phyloP scores from a whole-genome alignment of 2,329 filamentous ascomycete species.

The Curvularia sp. region DNA sequence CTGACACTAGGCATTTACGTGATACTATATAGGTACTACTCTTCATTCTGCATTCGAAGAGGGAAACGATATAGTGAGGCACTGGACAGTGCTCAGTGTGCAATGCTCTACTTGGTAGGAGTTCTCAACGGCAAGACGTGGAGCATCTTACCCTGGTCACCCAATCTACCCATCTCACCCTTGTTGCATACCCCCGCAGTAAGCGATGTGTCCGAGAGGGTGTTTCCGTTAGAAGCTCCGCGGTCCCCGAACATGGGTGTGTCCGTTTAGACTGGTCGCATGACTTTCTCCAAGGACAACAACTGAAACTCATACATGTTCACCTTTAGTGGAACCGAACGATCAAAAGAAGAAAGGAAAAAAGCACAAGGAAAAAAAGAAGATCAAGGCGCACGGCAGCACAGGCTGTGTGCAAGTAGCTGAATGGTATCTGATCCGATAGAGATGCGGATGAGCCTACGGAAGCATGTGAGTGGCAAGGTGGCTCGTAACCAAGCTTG shows the following conservation, averaged over 20 bases:
- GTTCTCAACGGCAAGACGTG: background rate
- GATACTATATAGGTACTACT: slow-evolving; percentile 1
- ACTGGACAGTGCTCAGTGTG: background rate
- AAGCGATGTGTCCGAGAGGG: slow-evolving; percentile 18
- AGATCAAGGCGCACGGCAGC: background rate
- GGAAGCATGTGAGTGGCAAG: slow-evolving; percentile 23
- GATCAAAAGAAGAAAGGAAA: background rate
- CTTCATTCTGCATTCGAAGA: background rate
- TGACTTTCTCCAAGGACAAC: background rate
- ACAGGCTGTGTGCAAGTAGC: background rate
- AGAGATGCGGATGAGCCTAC: slow-evolving; percentile 14
- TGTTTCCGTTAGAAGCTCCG: slow-evolving; percentile 20
- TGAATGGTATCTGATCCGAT: slow-evolving; percentile 13
- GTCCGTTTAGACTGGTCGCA: slow-evolving; percentile 2
- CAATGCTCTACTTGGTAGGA: background rate
- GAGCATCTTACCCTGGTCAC: slow-evolving; percentile 1
- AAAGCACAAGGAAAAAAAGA: background rate
- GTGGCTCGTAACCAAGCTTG: slow-evolving; percentile 26
- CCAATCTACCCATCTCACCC: slow-evolving; percentile 8
- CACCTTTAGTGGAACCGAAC: background rate
- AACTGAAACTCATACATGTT: background rate
- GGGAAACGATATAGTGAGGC: background rate
- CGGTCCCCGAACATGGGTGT: slow-evolving; percentile 9
- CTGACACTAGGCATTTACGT: slow-evolving; percentile 7
- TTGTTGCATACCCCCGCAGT: slow-evolving; percentile 19